Base-by-base conservation (phyloP, 768 basidiomycete genomes). In the Hericium rajendrae region DNA sequence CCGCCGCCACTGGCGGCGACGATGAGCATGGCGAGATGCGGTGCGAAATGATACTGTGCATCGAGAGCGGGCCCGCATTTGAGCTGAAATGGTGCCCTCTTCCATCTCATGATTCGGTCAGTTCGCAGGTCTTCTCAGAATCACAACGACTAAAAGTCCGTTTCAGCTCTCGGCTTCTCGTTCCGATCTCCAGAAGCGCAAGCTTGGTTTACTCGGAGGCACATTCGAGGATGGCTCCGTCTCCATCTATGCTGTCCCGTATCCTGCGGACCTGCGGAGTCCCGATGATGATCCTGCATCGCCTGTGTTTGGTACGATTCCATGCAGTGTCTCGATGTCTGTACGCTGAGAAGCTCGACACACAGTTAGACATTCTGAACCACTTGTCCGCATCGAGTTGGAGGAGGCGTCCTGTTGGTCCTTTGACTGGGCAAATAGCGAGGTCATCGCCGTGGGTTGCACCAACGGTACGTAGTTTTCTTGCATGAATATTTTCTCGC, bases 31-130 rank as follows among this genome's bases (percentile, higher is more conserved):
- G 83, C 0, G 69, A 74, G 56, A 78, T 90, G 76, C 73, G 66
- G 16, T 95, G 94, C 61, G 93, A 91, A 66, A 77, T 97, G 77
- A 84, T 94, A 2, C 65, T 98, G 0, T 94, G 93, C 60, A 62
- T 92, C 9, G 86, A 94, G n/a, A 75, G 77, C 18, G 93, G 94
- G 0, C 80, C 88, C 4, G 88, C 85, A 2, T 80, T 84, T 62
- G 86, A 90, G 52, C 67, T 94, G 13, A 92, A 87, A 70, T 98
- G 95, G 94, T 94, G 94, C 69, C 95, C 95, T 3, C 68, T 93
- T 28, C 93, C 94, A 0, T 83, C 87, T 16, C 81, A 91, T 62
- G 91, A 91, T 57, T 50, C 68, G 13, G 76, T 78, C 51, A 57
- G 76, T 71, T 26, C 26, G 22, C 26, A 26, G 16, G 46, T 28